These are phyloP conservation scores for Hemileccinum impolitum DNA, from an alignment of 768 basidiomycete genomes.

Conservation along the genomic window DNA sequence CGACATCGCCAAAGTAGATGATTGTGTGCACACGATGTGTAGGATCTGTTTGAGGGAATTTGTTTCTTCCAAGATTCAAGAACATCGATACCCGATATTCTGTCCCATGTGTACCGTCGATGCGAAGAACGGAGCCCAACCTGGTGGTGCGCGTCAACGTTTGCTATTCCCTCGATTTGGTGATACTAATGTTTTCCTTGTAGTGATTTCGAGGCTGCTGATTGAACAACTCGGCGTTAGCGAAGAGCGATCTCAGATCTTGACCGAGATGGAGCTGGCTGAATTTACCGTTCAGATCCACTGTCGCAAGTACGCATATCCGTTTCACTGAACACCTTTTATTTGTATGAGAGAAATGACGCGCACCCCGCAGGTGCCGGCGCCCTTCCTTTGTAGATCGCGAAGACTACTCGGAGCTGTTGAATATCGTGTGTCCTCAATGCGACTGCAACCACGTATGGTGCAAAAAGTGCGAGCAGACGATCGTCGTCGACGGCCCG, in stretches of 20 bases:
- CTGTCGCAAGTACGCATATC: conserved; percentile 44
- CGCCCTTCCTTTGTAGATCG: conserved; percentile 49
- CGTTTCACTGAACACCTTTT: too few relatives aligned
- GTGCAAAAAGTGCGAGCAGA: conserved; percentile 59
- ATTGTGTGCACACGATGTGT: conserved; percentile 54
- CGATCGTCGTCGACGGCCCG: conserved; percentile 32
- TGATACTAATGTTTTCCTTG: background rate
- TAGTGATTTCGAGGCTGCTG: conserved; percentile 40
- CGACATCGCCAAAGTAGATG: conserved; percentile 38
- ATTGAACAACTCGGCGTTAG: conserved; percentile 45
- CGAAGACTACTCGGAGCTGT: conserved; percentile 38
- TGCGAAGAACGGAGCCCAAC: conserved; percentile 19
- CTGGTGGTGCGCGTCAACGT: conserved; percentile 30
- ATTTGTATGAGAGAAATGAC: background rate
- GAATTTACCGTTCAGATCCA: conserved; percentile 41
- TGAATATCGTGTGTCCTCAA: conserved; percentile 48
- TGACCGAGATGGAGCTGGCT: conserved; percentile 46
- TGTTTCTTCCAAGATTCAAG: conserved; percentile 44
- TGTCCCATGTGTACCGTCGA: conserved; percentile 53
- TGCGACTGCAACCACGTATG: conserved; percentile 47
- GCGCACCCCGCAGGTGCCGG: conserved; percentile 40
- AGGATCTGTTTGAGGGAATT: conserved; percentile 46
- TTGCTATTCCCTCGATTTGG: background rate
- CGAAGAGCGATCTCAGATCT: conserved; percentile 38
- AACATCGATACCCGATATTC: conserved; percentile 54